Conservation (phyloP, 1,284 basidiomycete genomes). For the Ceratobasidium sp. region DNA sequence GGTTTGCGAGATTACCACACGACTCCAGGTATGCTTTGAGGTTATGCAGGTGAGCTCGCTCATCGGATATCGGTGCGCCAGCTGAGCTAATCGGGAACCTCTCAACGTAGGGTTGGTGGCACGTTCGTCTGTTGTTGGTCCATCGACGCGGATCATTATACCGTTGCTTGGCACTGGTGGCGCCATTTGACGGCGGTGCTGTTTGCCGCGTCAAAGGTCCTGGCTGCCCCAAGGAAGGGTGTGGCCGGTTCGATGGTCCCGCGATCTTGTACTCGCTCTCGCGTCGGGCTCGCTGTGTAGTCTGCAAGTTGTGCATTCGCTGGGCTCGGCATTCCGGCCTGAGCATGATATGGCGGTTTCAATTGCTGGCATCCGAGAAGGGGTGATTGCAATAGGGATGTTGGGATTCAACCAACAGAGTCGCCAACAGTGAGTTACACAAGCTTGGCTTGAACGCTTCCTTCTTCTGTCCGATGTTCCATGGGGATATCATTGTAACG, state of each 20-base stretch:
- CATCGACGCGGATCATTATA: background rate
- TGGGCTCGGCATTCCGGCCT: background rate
- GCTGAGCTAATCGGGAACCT: constrained; percentile 1
- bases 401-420: no score
- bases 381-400: background rate
- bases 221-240: background rate
- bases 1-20: background rate
- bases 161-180: background rate
- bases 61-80: background rate
- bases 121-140: background rate
- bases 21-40: constrained; percentile 2
- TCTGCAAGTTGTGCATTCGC: background rate
- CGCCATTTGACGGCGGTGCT: background rate
- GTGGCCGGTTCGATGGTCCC: background rate
- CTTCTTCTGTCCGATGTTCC: no score
- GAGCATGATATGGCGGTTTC: constrained; percentile 17
- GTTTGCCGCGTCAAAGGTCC: no score
- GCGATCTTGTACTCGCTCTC: background rate
- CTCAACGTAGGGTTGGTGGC: background rate
- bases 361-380: background rate
- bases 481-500: no score
- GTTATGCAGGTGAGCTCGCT: background rate
- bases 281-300: background rate
- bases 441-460: no score
- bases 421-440: no score